Percentiles rank a stretch among this genome's conserved stretches.
Evolutionary conservation across 495 filamentous ascomycete species (phyloP).

Genomic region (Xylaria flabelliformis): DNA sequence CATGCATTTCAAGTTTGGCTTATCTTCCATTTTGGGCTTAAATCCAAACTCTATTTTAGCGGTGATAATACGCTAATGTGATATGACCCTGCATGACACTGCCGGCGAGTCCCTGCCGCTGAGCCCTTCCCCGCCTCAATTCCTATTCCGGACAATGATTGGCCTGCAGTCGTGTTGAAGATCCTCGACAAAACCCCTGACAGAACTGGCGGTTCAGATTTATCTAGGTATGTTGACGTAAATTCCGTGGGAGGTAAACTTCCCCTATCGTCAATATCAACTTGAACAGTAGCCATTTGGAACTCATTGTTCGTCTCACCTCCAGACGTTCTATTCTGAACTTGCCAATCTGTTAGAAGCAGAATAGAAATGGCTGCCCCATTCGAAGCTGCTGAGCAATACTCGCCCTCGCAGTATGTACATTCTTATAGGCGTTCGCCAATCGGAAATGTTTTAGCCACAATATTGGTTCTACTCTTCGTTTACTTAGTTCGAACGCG

Average conservation of each 20-base stretch:
- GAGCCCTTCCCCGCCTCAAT: background rate
- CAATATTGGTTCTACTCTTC: background rate
- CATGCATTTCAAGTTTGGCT: background rate
- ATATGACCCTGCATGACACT: background rate
- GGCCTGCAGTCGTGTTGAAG: background rate
- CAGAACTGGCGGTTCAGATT: background rate
- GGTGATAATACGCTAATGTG: background rate
- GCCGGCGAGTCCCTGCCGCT: background rate
- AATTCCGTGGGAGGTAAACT: background rate
- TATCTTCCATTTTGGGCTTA: background rate
- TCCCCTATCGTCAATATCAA: background rate
- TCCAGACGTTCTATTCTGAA: background rate
- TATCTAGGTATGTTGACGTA: background rate
- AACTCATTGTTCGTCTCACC: background rate
- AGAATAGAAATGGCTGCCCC: background rate
- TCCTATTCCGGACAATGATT: background rate
- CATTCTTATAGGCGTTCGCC: background rate
- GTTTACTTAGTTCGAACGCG: conserved; percentile 2
- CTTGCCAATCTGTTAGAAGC: background rate
- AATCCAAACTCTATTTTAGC: background rate
- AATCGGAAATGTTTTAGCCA: background rate
- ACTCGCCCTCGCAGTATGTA: background rate
- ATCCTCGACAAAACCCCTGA: background rate
- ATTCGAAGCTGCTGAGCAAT: background rate
- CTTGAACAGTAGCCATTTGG: background rate